phyloP scores from a whole-genome alignment of 495 filamentous ascomycete genomes.

The Hypoxylon fragiforme region DNA sequence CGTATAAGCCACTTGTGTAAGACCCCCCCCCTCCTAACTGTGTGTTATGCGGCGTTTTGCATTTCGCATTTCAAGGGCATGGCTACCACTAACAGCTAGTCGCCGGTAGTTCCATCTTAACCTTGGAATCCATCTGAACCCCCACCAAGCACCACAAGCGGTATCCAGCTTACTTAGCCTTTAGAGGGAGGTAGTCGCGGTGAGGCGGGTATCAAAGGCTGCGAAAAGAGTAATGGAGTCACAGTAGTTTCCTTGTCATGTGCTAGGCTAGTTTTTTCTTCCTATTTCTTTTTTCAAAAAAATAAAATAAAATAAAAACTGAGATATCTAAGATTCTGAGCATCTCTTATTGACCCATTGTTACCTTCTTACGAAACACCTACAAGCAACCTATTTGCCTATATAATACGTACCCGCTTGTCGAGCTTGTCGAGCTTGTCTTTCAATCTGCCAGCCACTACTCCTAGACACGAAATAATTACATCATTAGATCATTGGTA shows the following conservation, averaged over 20 bases:
- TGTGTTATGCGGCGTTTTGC: too few species aligned
- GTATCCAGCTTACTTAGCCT: constrained; percentile 13
- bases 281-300: too few species aligned
- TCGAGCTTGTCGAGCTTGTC: not conserved
- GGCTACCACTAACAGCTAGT: constrained; percentile 4
- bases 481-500: too few species aligned
- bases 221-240: not conserved
- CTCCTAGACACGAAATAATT: too few species aligned
- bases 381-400: constrained; percentile 1
- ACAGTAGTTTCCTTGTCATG: constrained; percentile 24
- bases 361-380: not conserved
- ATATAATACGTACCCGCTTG: not conserved
- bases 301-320: not conserved
- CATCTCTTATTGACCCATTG: not conserved
- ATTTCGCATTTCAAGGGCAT: not conserved
- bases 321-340: not conserved
- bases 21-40: too few species aligned
- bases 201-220: constrained; percentile 1
- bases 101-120: constrained; percentile 22
- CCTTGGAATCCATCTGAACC: not conserved
- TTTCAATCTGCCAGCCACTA: too few species aligned
- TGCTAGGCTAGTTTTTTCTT: too few species aligned
- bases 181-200: constrained; percentile 11
- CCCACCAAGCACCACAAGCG: constrained; percentile 13
- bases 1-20: too few species aligned